These are phyloP conservation scores for Talaromyces sp. DNA, from an alignment of 2,329 filamentous ascomycete species.

Conservation along the genomic window DNA sequence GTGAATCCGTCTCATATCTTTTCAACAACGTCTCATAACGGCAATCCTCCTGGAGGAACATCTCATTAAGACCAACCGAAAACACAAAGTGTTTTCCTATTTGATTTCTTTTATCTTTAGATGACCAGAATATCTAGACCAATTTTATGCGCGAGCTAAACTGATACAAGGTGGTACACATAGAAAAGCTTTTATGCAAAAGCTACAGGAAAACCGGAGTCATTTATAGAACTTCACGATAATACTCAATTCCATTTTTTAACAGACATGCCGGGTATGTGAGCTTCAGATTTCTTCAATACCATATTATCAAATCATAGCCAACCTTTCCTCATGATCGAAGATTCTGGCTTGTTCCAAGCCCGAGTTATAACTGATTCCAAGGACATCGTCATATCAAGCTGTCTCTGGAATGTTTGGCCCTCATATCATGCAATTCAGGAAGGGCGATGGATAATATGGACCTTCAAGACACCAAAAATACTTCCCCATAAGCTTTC, in stretches of 20 bases:
- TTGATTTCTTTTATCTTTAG: background rate
- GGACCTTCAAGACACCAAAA: background rate
- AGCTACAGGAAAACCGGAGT: background rate
- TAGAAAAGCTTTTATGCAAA: background rate
- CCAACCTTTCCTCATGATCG: background rate
- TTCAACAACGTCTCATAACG: conserved; percentile 22
- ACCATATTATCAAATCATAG: background rate
- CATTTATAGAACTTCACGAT: background rate
- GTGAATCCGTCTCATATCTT: conserved; percentile 18
- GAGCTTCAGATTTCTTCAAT: background rate
- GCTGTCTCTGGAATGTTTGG: background rate
- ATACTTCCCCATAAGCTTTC: background rate
- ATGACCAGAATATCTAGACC: background rate
- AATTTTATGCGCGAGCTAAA: background rate
- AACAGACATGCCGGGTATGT: background rate
- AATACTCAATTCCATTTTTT: background rate
- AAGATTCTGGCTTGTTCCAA: background rate
- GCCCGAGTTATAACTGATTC: background rate
- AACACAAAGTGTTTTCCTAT: background rate
- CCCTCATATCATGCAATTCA: background rate
- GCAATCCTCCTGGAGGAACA: no score
- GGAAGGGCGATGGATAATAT: background rate
- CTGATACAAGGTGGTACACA: background rate
- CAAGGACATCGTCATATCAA: background rate
- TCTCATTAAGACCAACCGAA: background rate